Evolutionary conservation across 2,329 filamentous ascomycete genomes (phyloP).

Genomic region (Rutstroemia sp.): DNA sequence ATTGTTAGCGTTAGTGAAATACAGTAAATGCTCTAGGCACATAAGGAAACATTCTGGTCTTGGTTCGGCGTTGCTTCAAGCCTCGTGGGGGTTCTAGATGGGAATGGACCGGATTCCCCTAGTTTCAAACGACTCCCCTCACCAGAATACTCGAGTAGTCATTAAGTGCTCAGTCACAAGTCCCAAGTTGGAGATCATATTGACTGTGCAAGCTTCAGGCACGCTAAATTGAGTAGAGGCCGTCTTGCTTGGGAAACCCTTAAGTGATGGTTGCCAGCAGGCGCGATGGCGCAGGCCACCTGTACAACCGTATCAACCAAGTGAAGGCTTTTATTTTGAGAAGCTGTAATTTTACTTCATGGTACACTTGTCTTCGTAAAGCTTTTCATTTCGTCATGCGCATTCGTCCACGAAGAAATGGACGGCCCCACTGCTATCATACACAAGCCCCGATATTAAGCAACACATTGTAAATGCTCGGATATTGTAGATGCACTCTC

Average conservation of each 20-base stretch:
- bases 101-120: neutral
- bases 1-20: neutral
- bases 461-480: slow-evolving; percentile 14
- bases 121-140: neutral
- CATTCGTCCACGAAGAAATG: neutral
- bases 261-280: no score
- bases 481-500: slow-evolving; percentile 19
- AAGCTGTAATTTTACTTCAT: neutral
- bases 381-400: neutral
- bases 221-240: no score
- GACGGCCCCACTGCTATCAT: slow-evolving; percentile 11
- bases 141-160: neutral
- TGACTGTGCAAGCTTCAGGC: no score
- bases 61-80: slow-evolving; percentile 25
- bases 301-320: no score
- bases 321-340: neutral
- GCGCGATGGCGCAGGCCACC: no score
- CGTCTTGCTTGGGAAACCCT: no score
- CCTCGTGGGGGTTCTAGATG: no score
- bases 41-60: slow-evolving; percentile 50
- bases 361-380: no score
- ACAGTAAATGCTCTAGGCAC: slow-evolving; percentile 17
- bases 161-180: no score
- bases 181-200: no score
- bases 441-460: slow-evolving; percentile 13